A percentile compares a stretch with the other conserved stretches of the same genome.
These are phyloP conservation scores for Alternaria alternata DNA, from an alignment of 2,329 filamentous ascomycete species.

Conservation along the genomic window DNA sequence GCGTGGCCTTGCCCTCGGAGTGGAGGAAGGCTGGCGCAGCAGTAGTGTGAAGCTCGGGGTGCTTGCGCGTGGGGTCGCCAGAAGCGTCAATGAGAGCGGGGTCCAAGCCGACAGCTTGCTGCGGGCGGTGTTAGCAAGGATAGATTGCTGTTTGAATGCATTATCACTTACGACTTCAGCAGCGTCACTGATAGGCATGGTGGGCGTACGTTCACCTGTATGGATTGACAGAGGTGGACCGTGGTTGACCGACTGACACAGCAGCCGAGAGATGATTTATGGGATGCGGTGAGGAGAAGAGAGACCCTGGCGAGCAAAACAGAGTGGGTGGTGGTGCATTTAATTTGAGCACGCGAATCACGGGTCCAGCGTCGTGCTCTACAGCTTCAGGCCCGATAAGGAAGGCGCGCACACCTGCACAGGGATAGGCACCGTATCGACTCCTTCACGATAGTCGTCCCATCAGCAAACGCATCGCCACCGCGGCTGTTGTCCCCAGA, in stretches of 20 bases:
- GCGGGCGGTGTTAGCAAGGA: slow-evolving; percentile 19
- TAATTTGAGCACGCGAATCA: slow-evolving; percentile 17
- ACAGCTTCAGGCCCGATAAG: slow-evolving; percentile 15
- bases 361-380: slow-evolving; percentile 14
- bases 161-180: slow-evolving; percentile 33
- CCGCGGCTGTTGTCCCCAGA: slow-evolving; percentile 24
- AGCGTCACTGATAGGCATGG: slow-evolving; percentile 39
- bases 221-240: neutral
- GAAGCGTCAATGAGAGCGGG: slow-evolving; percentile 45
- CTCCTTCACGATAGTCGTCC: slow-evolving; percentile 4
- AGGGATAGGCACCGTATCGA: slow-evolving; percentile 14
- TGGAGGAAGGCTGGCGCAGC: slow-evolving; percentile 40
- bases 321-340: slow-evolving; percentile 17
- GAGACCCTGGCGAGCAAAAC: slow-evolving; percentile 18
- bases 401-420: slow-evolving; percentile 20
- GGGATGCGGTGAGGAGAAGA: slow-evolving; percentile 23
- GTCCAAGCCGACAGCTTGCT: slow-evolving; percentile 44
- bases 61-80: slow-evolving; percentile 46
- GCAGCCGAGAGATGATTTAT: slow-evolving; percentile 2
- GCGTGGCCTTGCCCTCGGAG: slow-evolving; percentile 50
- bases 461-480: slow-evolving; percentile 29
- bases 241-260: slow-evolving; percentile 9
- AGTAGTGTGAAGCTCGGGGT: slow-evolving; percentile 34
- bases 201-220: slow-evolving; percentile 21
- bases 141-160: neutral